Base-by-base conservation (phyloP, 2,329 filamentous ascomycete genomes). In the Aspergillus unguis region DNA sequence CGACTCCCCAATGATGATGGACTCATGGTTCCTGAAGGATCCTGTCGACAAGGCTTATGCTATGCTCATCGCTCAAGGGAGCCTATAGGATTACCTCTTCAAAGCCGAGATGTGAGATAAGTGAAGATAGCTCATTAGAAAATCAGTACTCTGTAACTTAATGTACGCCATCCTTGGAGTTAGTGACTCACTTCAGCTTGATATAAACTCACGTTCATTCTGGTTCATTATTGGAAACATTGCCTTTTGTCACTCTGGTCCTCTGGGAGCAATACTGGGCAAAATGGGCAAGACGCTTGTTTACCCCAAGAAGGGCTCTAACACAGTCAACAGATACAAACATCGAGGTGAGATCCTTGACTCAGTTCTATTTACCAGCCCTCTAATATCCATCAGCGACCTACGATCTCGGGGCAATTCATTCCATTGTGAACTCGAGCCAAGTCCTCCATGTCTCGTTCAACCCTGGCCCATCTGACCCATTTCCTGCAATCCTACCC, bases 381-480 rank as follows among this genome's bases (percentile, higher is more conserved):
- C 47, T 50, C 43, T 42, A 46, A 40, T 26, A 23, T 28, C 5
- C 44, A 25, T 25, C 47, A 90, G 87, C 82, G 45, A 80, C 79
- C 46, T 95, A 95, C 66, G 84, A 89, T 52, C 79, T 87, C 46
- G 77, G 83, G 44, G 82, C 84, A 6, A 89, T 95, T 65, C 88
- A 95, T 69, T 68, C 72, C 53, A 87, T 95, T 64, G 77, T 95
- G 71, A 91, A 92, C 71, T 77, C 78, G 23, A 81, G 82, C n/a
- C 84, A 83, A 35, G 80, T 95, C 45, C 78, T 94, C 11, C 86
- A 95, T 72, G 85, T 95, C 62, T 90, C 89, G 58, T 95, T 95
- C 78, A 82, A 80, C 46, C 77, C 81, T 2, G 75, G 77, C 4
- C 72, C 79, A 0, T 72, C 77, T 41, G 82, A 84, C 48, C 85